Evolutionary conservation across 1,139 yeast species (phyloP).

Genomic region (Blastobotrys persicus): DNA sequence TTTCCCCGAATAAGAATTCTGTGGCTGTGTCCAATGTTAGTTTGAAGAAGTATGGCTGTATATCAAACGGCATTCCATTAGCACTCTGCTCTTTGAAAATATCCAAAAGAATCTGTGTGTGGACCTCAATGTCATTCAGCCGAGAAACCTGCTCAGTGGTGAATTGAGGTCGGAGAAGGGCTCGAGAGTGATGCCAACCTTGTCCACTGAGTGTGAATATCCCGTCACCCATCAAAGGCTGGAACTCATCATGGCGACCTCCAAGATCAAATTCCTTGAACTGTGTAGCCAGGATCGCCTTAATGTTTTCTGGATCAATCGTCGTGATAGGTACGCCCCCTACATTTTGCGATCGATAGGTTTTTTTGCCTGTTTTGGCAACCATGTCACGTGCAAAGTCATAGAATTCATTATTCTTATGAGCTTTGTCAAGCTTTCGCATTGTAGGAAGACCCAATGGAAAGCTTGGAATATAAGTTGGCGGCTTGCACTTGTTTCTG

Average conservation of each 20-base stretch:
- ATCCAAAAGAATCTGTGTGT: constrained; percentile 37
- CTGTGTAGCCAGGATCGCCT: constrained; percentile 37
- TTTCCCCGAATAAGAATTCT: constrained; percentile 55
- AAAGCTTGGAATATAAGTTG: constrained; percentile 9
- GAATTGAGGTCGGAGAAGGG: constrained; percentile 57
- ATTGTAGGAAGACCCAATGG: constrained; percentile 22
- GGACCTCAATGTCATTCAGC: constrained; percentile 47
- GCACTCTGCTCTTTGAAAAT: constrained; percentile 14
- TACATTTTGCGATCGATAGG: constrained; percentile 20
- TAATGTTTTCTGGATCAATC: constrained; percentile 46
- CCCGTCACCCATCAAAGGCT: constrained; percentile 52
- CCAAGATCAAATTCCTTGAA: constrained; percentile 37
- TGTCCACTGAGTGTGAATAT: constrained; percentile 53
- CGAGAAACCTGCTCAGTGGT: constrained; percentile 54
- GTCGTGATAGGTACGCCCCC: constrained; percentile 27
- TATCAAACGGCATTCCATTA: constrained; percentile 37
- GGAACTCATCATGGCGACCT: constrained; percentile 43
- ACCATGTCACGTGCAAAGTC: constrained; percentile 7
- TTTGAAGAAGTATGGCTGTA: constrained; percentile 49
- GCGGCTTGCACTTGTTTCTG: constrained; percentile 13
- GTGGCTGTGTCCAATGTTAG: constrained; percentile 56
- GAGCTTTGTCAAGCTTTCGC: constrained; percentile 9
- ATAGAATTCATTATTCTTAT: constrained; percentile 8
- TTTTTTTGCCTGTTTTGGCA: constrained; percentile 10
- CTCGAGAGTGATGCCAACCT: constrained; percentile 57